A percentile compares a stretch with the other conserved stretches of the same genome.
Conservation (phyloP, 108 stramenopile genomes). For the Poteriospumella lacustris region DNA sequence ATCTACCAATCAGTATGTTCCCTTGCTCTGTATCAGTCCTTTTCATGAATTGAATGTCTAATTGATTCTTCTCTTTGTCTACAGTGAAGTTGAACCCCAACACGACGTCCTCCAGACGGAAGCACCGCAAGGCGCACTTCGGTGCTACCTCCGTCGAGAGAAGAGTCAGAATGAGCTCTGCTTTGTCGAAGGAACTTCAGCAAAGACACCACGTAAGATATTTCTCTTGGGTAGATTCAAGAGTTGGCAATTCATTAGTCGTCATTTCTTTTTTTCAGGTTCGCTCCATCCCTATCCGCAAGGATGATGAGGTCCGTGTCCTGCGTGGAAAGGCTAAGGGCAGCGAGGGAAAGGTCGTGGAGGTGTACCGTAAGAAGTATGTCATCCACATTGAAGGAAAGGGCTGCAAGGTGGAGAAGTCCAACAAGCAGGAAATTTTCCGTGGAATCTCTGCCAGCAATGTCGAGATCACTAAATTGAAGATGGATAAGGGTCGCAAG, state of each 20-base stretch:
- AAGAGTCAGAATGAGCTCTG: constrained; percentile 81
- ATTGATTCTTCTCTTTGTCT: no score
- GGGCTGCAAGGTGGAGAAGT: constrained; percentile 93
- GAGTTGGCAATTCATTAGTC: not conserved
- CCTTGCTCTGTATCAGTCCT: no score
- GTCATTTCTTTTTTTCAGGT: constrained; percentile 38
- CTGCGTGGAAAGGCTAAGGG: constrained; percentile 90
- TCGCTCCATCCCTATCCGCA: constrained; percentile 95
- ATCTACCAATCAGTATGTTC: no score
- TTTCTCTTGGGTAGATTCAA: not conserved
- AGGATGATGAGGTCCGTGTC: constrained; percentile 95
- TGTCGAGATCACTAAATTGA: constrained; percentile 93
- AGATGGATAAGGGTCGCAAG: constrained; percentile 98
- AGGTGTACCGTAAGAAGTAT: constrained; percentile 92
- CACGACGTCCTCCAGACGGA: constrained; percentile 86
- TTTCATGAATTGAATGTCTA: no score
- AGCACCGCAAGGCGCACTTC: constrained; percentile 99
- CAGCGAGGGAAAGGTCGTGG: constrained; percentile 94
- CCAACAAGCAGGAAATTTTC: constrained; percentile 56
- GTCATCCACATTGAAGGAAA: constrained; percentile 96
- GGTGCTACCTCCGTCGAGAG: constrained; percentile 80
- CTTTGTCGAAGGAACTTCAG: constrained; percentile 94
- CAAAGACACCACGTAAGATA: constrained; percentile 78
- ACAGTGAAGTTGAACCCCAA: constrained; percentile 55
- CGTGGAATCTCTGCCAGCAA: constrained; percentile 91